Conservation (phyloP, 495 filamentous ascomycete genomes). For the Elaphomyces granulatus region DNA sequence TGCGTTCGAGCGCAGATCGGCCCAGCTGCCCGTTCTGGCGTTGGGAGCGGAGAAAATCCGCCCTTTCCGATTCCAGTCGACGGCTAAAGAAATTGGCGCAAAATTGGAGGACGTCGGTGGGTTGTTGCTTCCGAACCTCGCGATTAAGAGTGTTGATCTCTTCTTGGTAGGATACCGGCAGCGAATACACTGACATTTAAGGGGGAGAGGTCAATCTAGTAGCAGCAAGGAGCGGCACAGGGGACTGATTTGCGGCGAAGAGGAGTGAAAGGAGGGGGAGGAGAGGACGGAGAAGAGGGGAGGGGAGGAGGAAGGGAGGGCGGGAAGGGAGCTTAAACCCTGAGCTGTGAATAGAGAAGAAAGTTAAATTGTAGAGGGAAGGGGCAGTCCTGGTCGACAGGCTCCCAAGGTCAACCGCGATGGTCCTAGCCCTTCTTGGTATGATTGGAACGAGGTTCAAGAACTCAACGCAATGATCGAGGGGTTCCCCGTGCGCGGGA, state of each 20-base stretch:
- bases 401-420: too few species aligned
- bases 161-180: constrained; percentile 40
- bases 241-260: background rate
- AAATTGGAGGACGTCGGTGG: constrained; percentile 49
- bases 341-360: constrained; percentile 7
- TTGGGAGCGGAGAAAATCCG: constrained; percentile 33
- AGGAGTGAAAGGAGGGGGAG: constrained; percentile 1
- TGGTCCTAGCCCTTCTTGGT: too few species aligned
- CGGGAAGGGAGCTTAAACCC: constrained; percentile 13
- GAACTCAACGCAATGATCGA: too few species aligned
- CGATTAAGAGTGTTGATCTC: constrained; percentile 45
- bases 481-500: too few species aligned
- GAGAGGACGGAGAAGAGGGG: background rate
- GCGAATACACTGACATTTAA: constrained; percentile 23
- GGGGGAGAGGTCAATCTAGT: background rate
- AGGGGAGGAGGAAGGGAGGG: constrained; percentile 6
- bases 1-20: background rate
- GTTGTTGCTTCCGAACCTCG: constrained; percentile 37
- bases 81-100: constrained; percentile 50
- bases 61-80: constrained; percentile 46
- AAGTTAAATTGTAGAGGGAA: background rate
- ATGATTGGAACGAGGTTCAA: too few species aligned
- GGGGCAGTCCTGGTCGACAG: background rate
- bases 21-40: background rate
- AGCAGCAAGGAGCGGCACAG: background rate